Base-by-base conservation (phyloP, 2,329 filamentous ascomycete species). In the Ophiostoma himal-ulmi region DNA sequence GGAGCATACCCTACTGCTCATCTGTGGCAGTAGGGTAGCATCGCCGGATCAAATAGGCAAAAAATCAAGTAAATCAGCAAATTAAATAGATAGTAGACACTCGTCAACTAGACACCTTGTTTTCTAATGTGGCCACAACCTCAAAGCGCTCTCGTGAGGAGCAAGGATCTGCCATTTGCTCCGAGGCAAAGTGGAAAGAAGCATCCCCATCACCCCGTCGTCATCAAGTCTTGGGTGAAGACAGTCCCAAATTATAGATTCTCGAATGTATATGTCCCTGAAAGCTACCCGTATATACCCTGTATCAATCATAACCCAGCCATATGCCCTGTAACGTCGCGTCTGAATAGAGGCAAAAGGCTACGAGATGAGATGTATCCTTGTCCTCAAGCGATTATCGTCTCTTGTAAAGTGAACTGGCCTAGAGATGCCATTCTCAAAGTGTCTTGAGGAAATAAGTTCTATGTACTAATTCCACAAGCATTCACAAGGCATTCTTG, bases 321-420 rank as follows among this genome's bases (percentile, higher is more conserved):
- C 44, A 26, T 57, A 57, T 57, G n/a, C n/a, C 22, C 52, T 57
- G 52, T 14, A 57, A 26, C 22, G n/a, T 26, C 52, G 52, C 52
- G 52, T 57, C 52, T 26, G 52, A 57, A 57, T 26, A 13, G 52
- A 57, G 52, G 52, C 52, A 57, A 57, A 57, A 57, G 52, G 52
- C 52, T 22, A 26, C 10, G n/a, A 57, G 10, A 26, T 57, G 52
- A 57, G 52, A 26, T 57, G 11, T 26, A 57, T 57, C 26, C n/a
- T 6, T 26, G 52, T 5, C 10, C 52, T 13, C 20, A 57, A 30
- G 52, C 52, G 10, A 57, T 57, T 22, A n/a, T 26, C 13, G 22
- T 8, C 44, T 57, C 6, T 57, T 57, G 11, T 57, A 26, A 13
- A 22, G 22, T 30, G 30, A 26, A 54, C n/a, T 26, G n/a, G 20